A percentile compares a stretch with the other conserved stretches of the same genome.
These are phyloP conservation scores for Salvia splendens DNA, from an alignment of 257 asterid genomes.

Conservation along the genomic window DNA sequence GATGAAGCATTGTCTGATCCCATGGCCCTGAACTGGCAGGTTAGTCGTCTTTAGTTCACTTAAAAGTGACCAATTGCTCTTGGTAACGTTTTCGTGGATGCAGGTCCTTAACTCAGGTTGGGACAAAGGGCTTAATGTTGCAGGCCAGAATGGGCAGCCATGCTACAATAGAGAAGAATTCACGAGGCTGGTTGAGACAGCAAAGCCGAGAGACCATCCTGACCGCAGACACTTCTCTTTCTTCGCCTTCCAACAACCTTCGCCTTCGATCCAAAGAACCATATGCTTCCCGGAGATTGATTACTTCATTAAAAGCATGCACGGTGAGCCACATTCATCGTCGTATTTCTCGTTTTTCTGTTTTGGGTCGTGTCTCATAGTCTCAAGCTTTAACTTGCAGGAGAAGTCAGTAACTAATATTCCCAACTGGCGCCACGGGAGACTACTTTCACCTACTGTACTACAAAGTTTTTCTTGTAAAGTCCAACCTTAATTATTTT, in stretches of 20 bases:
- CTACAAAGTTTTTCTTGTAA: neutral
- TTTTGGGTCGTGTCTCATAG: constrained; percentile 3
- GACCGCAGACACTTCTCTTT: constrained; percentile 53
- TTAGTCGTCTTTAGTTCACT: constrained; percentile 23
- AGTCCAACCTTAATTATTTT: neutral
- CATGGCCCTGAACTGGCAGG: constrained; percentile 75
- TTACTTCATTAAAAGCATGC: constrained; percentile 64
- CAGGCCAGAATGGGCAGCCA: constrained; percentile 59
- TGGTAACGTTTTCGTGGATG: neutral
- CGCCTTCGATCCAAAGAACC: constrained; percentile 48
- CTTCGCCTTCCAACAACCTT: constrained; percentile 54
- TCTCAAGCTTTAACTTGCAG: constrained; percentile 34
- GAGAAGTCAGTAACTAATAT: constrained; percentile 27
- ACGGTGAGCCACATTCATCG: constrained; percentile 43
- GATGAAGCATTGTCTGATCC: constrained; percentile 62
- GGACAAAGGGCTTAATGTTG: constrained; percentile 60
- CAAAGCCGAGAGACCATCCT: constrained; percentile 71
- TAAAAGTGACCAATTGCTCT: neutral
- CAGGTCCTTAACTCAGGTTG: constrained; percentile 70
- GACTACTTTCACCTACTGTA: neutral
- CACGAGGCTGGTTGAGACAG: constrained; percentile 49
- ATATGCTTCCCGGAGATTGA: constrained; percentile 56
- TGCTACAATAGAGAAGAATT: constrained; percentile 58
- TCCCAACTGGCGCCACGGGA: neutral
- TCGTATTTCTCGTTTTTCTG: neutral